These are phyloP conservation scores for Boletus sp. DNA, from an alignment of 1,284 basidiomycete genomes.

Conservation along the genomic window DNA sequence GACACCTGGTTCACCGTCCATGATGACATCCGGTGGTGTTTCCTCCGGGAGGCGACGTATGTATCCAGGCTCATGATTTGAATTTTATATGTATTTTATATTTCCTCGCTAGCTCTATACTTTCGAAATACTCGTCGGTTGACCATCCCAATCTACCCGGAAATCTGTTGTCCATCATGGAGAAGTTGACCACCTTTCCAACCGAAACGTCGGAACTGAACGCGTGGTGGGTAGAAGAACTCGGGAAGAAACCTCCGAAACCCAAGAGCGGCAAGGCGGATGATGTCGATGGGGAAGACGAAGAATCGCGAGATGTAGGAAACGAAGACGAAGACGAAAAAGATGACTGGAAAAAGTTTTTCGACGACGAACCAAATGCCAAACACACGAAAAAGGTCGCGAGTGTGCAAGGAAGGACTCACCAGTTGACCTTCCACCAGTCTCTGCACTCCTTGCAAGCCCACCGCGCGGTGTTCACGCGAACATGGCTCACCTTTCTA, in stretches of 20 bases:
- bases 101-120: constrained; percentile 16
- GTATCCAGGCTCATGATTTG: constrained; percentile 25
- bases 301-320: constrained; percentile 31
- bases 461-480: constrained; percentile 76
- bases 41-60: constrained; percentile 81
- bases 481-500: constrained; percentile 72
- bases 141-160: constrained; percentile 43
- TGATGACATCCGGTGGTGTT: constrained; percentile 92
- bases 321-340: constrained; percentile 49
- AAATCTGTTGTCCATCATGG: constrained; percentile 76
- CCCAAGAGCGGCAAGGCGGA: constrained; percentile 41
- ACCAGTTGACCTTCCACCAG: constrained; percentile 68
- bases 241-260: constrained; percentile 59
- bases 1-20: constrained; percentile 74
- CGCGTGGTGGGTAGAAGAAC: constrained; percentile 79
- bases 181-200: constrained; percentile 81
- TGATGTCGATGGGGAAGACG: constrained; percentile 42
- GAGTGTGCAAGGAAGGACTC: constrained; percentile 44
- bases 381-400: constrained; percentile 38
- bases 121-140: constrained; percentile 24
- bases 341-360: constrained; percentile 80
- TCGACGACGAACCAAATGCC: constrained; percentile 55
- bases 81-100: constrained; percentile 1
- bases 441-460: constrained; percentile 69
- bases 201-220: constrained; percentile 73